A percentile compares a stretch with the other conserved stretches of the same genome.
Conservation (phyloP, 177 flowering plant genomes). For the Vitis hybrid region DNA sequence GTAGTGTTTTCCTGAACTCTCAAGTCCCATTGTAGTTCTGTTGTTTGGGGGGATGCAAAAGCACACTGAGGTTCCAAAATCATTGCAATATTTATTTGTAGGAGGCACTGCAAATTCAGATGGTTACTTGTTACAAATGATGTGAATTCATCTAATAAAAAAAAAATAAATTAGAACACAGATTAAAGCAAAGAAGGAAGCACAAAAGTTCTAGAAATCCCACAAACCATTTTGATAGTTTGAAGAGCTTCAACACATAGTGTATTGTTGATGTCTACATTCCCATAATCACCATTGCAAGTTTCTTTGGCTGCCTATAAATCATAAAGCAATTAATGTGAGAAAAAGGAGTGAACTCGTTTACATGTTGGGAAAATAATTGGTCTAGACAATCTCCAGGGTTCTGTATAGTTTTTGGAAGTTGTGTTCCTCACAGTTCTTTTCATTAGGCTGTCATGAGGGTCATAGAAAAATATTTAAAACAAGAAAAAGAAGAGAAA, state of each 20-base stretch:
- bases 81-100: constrained; percentile 6
- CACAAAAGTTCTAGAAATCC: not conserved
- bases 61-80: constrained; percentile 16
- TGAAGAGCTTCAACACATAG: constrained; percentile 7
- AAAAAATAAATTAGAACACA: not conserved
- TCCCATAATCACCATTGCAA: constrained; percentile 16
- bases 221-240: constrained; percentile 11
- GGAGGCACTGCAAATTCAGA: constrained; percentile 10
- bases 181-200: not conserved
- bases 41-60: constrained; percentile 3
- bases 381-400: too few relatives aligned
- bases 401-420: too few relatives aligned
- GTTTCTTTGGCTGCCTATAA: constrained; percentile 13
- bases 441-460: too few relatives aligned
- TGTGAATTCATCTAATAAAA: not conserved
- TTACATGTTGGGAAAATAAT: not conserved
- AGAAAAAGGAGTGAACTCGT: not conserved
- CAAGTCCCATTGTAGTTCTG: constrained; percentile 6
- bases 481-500: too few relatives aligned
- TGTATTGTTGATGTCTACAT: constrained; percentile 13
- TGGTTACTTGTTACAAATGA: too few relatives aligned
- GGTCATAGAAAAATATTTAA: too few relatives aligned
- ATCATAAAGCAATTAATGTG: not conserved
- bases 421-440: too few relatives aligned
- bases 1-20: constrained; percentile 7